Conservation (phyloP, 1,284 basidiomycete genomes). For the Polyporus tsugae region DNA sequence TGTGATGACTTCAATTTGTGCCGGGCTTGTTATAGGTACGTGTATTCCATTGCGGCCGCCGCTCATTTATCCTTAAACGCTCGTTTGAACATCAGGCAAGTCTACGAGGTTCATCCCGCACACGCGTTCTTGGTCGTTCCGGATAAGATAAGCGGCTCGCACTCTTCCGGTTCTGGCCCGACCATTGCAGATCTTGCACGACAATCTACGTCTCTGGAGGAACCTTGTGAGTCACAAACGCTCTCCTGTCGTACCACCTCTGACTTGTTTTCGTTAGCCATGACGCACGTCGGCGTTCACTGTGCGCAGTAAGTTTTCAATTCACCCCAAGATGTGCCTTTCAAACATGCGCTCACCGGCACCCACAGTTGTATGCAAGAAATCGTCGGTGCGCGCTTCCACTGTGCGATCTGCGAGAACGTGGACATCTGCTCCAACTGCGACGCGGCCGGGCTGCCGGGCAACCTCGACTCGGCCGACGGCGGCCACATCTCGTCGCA, state of each 20-base stretch:
- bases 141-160: slow-evolving; percentile 58
- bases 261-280: slow-evolving; percentile 13
- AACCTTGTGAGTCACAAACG: slow-evolving; percentile 62
- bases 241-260: not conserved
- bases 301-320: slow-evolving; percentile 75
- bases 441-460: slow-evolving; percentile 84
- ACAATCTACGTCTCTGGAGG: slow-evolving; percentile 46
- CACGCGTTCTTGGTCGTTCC: slow-evolving; percentile 86
- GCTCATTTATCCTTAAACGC: not conserved
- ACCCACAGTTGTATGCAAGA: slow-evolving; percentile 80
- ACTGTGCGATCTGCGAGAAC: slow-evolving; percentile 86
- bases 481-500: slow-evolving; percentile 84
- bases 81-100: slow-evolving; percentile 57
- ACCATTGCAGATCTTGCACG: slow-evolving; percentile 43
- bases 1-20: slow-evolving; percentile 85
- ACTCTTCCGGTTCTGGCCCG: slow-evolving; percentile 39
- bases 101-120: slow-evolving; percentile 88
- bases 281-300: slow-evolving; percentile 40
- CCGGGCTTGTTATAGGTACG: slow-evolving; percentile 79
- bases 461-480: slow-evolving; percentile 78
- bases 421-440: slow-evolving; percentile 91
- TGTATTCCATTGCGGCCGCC: slow-evolving; percentile 6
- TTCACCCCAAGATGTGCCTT: not conserved
- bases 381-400: slow-evolving; percentile 90
- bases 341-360: slow-evolving; percentile 7